Evolutionary conservation across 1,284 basidiomycete species (phyloP), one percentile per base, ranked within the genome.

Genomic region (Sanguinoderma infundibulare): DNA sequence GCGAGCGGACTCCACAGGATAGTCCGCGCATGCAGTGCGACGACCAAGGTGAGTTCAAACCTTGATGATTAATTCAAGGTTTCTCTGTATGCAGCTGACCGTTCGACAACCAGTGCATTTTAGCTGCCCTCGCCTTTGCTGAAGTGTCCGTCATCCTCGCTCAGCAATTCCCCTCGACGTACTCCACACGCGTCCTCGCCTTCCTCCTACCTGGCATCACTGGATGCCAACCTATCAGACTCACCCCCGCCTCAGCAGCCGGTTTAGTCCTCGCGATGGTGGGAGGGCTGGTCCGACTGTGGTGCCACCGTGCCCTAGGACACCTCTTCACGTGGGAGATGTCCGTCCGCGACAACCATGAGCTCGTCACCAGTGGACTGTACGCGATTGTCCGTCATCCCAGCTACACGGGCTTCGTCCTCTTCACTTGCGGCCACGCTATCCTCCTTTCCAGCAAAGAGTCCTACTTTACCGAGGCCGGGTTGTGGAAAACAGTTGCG

Each of bases 331-430:
- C 64, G 17, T 65, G 52, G 53, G 42, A 62, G 28, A 46, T 65
- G 34, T 53, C 64, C 32, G 47, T 65, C 15, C 57, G 51, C 28
- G 40, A 52, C 34, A 51, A 57, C 28, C 64, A 65, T 42, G 26
- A 51, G 39, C 59, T 68, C 3, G 47, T 66, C 9, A 68, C 67
- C 36, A 57, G 34, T n/a, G 67, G 67, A 10, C 67, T 62, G 17
- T 68, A 68, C 56, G 44, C 67, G 5, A 15, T 61, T 30, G 65
- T 68, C 5, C 67, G 67, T 26, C 67, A 68, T 50, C 67, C 67
- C 12, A 59, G 62, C 51, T 68, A 68, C 44, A 46, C 57, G 0
- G 67, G 53, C 10, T 22, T 49, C 30, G 14, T 49, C 5, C 35
- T 64, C 24, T 39, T 61, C 35, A 10, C 39, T 30, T 24, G 28